Evolutionary conservation across 129 eudicot genomes (phyloP).

Genomic region (Cynara cardunculus): DNA sequence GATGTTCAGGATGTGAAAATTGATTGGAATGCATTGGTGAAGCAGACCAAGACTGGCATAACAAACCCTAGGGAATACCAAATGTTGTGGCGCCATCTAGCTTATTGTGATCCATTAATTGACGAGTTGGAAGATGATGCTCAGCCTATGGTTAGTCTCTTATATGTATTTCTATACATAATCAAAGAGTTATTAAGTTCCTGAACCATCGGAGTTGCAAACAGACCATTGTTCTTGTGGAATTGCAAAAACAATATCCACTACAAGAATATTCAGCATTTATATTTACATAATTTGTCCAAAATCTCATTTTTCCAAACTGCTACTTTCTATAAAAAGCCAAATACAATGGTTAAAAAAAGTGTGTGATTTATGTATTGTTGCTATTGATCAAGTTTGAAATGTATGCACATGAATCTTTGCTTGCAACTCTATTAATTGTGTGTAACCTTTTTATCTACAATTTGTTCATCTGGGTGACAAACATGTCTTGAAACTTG

Average conservation of each 20-base stretch:
- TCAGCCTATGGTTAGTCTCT: conserved; percentile 48
- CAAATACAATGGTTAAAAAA: neutral
- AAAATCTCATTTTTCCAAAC: neutral
- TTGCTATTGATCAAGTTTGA: neutral
- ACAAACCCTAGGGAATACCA: conserved; percentile 72
- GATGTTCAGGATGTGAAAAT: conserved; percentile 42
- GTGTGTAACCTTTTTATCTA: neutral
- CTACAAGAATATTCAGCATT: neutral
- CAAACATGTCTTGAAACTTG: neutral
- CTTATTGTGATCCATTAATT: conserved; percentile 51
- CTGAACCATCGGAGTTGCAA: neutral
- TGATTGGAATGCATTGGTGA: conserved; percentile 71
- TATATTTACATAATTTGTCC: neutral
- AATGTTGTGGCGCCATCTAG: conserved; percentile 87
- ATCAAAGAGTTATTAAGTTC: neutral
- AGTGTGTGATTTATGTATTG: neutral
- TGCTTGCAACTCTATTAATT: neutral
- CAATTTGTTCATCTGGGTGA: neutral
- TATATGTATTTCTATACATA: neutral
- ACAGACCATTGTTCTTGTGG: neutral
- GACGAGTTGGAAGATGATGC: conserved; percentile 40
- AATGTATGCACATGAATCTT: neutral
- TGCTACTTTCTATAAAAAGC: neutral
- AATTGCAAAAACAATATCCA: neutral
- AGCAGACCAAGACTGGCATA: conserved; percentile 65